Percentiles rank a stretch among this genome's conserved stretches.
Evolutionary conservation across 192 early-diverging fungal genomes (phyloP).

Genomic region (Rhizophagus prolifer): DNA sequence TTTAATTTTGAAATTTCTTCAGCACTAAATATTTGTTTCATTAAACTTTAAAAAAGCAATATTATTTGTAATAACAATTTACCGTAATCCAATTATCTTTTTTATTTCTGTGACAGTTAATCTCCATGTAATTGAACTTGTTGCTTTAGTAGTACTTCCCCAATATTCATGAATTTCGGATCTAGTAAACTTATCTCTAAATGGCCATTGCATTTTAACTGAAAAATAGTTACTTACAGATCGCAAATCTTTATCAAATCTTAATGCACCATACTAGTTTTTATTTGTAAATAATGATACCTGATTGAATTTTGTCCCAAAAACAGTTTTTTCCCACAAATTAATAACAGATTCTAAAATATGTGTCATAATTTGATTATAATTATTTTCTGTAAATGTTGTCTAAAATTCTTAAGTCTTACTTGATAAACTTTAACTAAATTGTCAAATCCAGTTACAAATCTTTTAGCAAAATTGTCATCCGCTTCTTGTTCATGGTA

Average conservation of each 20-base stretch:
- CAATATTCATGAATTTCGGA: constrained; percentile 74
- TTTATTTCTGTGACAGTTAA: constrained; percentile 67
- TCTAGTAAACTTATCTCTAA: constrained; percentile 77
- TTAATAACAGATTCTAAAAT: constrained; percentile 69
- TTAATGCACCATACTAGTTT: constrained; percentile 76
- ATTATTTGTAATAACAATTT: constrained; percentile 11
- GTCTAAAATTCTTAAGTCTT: constrained; percentile 41
- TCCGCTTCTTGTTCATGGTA: constrained; percentile 79
- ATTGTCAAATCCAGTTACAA: constrained; percentile 65
- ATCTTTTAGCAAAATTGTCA: constrained; percentile 81
- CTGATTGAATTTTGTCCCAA: constrained; percentile 87
- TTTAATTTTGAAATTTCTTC: constrained; percentile 55
- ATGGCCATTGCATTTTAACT: constrained; percentile 53
- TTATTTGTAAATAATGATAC: constrained; percentile 32
- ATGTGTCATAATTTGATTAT: constrained; percentile 58
- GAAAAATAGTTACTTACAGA: constrained; percentile 68
- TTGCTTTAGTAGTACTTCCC: constrained; percentile 50
- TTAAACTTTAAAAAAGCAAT: neutral
- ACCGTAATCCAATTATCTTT: constrained; percentile 65
- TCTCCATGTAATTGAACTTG: constrained; percentile 67
- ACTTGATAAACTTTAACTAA: constrained; percentile 64
- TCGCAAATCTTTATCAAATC: constrained; percentile 92
- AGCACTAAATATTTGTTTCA: constrained; percentile 48
- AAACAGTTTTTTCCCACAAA: constrained; percentile 87
- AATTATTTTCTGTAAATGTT: constrained; percentile 69